A percentile compares a stretch with the other conserved stretches of the same genome.
Conservation (phyloP, 768 basidiomycete species). For the Myochromella boudieri region DNA sequence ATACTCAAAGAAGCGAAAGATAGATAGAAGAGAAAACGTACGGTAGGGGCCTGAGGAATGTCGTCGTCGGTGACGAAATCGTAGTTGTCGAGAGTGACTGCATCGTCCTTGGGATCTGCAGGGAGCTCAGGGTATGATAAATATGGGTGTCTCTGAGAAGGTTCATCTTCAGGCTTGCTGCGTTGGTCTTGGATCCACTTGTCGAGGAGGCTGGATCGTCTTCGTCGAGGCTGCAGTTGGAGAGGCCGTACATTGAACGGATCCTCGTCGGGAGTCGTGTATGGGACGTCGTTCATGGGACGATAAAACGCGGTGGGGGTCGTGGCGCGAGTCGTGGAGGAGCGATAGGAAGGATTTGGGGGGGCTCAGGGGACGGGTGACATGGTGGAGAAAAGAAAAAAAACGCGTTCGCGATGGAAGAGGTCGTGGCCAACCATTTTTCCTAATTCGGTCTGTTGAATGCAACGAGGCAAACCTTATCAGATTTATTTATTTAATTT, state of each 20-base stretch:
- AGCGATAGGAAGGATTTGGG: slow-evolving; percentile 15
- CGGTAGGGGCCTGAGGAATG: slow-evolving; percentile 34
- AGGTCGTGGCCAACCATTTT: slow-evolving; percentile 25
- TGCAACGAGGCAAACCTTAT: slow-evolving; percentile 33
- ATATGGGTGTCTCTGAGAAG: slow-evolving; percentile 34
- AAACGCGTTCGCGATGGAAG: slow-evolving; percentile 29
- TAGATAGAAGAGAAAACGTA: neutral
- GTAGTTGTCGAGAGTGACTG: slow-evolving; percentile 40
- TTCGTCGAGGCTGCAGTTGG: slow-evolving; percentile 31
- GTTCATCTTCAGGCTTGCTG: slow-evolving; percentile 16
- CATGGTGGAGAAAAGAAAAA: slow-evolving; percentile 16
- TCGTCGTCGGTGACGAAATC: slow-evolving; percentile 53
- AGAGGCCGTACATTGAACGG: slow-evolving; percentile 44
- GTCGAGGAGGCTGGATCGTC: slow-evolving; percentile 51
- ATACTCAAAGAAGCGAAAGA: too few species aligned
- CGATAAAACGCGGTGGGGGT: neutral
- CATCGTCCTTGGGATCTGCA: slow-evolving; percentile 26
- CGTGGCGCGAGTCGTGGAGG: slow-evolving; percentile 3
- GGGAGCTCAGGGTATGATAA: slow-evolving; percentile 41
- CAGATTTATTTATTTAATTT: neutral
- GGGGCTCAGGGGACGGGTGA: slow-evolving; percentile 12
- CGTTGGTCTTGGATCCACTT: slow-evolving; percentile 57
- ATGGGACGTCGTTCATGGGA: slow-evolving; percentile 40
- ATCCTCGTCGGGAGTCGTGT: slow-evolving; percentile 52
- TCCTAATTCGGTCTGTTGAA: slow-evolving; percentile 31